A percentile compares a stretch with the other conserved stretches of the same genome.
These are phyloP conservation scores for Zangia roseola DNA, from an alignment of 768 basidiomycete species.

Conservation along the genomic window DNA sequence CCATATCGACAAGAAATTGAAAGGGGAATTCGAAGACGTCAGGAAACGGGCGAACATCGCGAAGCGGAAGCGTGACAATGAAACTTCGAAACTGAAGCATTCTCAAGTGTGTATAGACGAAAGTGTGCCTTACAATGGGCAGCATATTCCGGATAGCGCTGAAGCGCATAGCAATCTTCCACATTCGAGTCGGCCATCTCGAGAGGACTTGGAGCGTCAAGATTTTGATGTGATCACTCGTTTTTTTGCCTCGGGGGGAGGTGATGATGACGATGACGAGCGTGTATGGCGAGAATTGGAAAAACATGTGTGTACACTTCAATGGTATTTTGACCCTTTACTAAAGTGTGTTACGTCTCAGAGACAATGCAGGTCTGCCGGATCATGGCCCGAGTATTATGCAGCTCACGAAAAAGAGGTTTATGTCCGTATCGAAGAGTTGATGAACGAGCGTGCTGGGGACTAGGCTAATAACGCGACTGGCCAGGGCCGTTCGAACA, in stretches of 20 bases:
- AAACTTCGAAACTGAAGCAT: not conserved
- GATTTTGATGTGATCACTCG: constrained; percentile 52
- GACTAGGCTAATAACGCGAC: constrained; percentile 3
- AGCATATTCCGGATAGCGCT: not conserved
- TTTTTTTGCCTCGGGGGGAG: constrained; percentile 56
- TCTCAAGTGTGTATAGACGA: not conserved
- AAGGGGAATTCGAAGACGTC: constrained; percentile 43
- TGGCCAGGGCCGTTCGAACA: not conserved
- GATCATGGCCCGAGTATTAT: constrained; percentile 54
- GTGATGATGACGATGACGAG: constrained; percentile 45
- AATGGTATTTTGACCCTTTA: not conserved
- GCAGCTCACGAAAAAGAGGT: constrained; percentile 42
- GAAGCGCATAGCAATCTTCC: not conserved
- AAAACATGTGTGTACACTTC: constrained; percentile 38
- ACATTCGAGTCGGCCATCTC: not conserved
- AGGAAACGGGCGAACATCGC: constrained; percentile 53
- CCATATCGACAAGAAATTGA: constrained; percentile 34
- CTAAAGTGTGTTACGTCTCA: constrained; percentile 18
- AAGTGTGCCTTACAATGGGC: constrained; percentile 1
- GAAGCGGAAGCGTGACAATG: constrained; percentile 39
- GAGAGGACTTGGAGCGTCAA: constrained; percentile 24
- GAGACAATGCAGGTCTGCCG: constrained; percentile 41
- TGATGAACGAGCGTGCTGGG: constrained; percentile 18
- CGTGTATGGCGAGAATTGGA: constrained; percentile 54
- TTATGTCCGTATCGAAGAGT: constrained; percentile 38